Evolutionary conservation across 2,329 filamentous ascomycete genomes (phyloP).

Genomic region (Xylariaceae sp.): DNA sequence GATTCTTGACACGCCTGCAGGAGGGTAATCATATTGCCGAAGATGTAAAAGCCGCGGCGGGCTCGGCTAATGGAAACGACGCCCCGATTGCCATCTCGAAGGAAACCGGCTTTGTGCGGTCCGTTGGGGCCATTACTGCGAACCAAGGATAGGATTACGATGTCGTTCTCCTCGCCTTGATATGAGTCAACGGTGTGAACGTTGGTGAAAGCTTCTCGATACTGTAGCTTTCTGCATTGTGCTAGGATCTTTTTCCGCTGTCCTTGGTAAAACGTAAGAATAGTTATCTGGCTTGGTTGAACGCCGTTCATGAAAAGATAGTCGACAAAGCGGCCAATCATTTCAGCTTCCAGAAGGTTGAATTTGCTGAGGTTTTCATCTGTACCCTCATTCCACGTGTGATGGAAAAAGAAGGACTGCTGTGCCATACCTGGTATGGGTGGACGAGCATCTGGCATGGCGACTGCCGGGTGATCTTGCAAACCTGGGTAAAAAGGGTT

Average conservation of each 20-base stretch:
- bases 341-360: constrained; percentile 67
- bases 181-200: constrained; percentile 84
- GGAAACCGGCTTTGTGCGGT: constrained; percentile 59
- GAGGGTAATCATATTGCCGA: constrained; percentile 63
- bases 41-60: constrained; percentile 73
- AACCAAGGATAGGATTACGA: constrained; percentile 75
- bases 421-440: constrained; percentile 43
- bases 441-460: constrained; percentile 30
- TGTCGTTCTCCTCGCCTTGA: constrained; percentile 84
- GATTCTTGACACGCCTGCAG: constrained; percentile 41
- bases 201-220: constrained; percentile 39
- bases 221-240: constrained; percentile 35
- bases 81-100: constrained; percentile 55
- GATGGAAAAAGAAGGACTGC: constrained; percentile 41
- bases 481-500: constrained; percentile 44
- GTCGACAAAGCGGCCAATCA: constrained; percentile 66
- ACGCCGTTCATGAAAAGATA: constrained; percentile 68
- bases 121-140: constrained; percentile 54
- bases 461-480: constrained; percentile 40
- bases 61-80: constrained; percentile 63
- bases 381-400: constrained; percentile 58
- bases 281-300: constrained; percentile 57
- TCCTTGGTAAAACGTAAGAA: constrained; percentile 84
- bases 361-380: constrained; percentile 60
- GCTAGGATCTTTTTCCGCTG: constrained; percentile 63